Evolutionary conservation across 192 early-diverging fungal genomes (phyloP).

Genomic region (Entomortierella parvispora): DNA sequence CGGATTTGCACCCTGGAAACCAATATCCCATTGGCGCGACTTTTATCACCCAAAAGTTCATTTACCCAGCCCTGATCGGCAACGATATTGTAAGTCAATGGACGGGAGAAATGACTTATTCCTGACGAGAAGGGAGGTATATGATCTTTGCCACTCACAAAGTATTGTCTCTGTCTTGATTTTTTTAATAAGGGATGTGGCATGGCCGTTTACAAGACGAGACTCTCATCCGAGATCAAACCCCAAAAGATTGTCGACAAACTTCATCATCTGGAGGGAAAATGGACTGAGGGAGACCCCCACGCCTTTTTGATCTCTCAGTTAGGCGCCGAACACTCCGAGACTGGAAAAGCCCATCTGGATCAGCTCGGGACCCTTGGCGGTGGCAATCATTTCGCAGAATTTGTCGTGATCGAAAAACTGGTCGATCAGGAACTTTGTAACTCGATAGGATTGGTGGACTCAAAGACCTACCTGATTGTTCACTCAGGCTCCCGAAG

Average conservation of each 20-base stretch:
- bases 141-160: background rate
- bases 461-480: slow-evolving; percentile 47
- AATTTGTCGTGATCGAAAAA: slow-evolving; percentile 54
- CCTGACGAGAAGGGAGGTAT: too few relatives aligned
- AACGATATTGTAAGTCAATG: slow-evolving; percentile 57
- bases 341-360: slow-evolving; percentile 52
- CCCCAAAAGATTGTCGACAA: slow-evolving; percentile 53
- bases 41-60: slow-evolving; percentile 54
- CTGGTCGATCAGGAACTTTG: slow-evolving; percentile 50
- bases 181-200: slow-evolving; percentile 63
- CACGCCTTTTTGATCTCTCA: slow-evolving; percentile 41
- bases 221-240: slow-evolving; percentile 45
- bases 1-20: slow-evolving; percentile 66
- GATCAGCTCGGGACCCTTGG: slow-evolving; percentile 64
- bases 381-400: slow-evolving; percentile 73
- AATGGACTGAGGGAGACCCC: slow-evolving; percentile 56
- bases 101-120: too few relatives aligned
- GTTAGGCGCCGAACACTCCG: slow-evolving; percentile 33
- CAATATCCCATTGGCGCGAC: slow-evolving; percentile 60
- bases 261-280: slow-evolving; percentile 50
- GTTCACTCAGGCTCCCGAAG: slow-evolving; percentile 69
- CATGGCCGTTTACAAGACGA: slow-evolving; percentile 60
- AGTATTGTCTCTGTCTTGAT: background rate
- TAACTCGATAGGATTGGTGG: slow-evolving; percentile 20
- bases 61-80: slow-evolving; percentile 69